Evolutionary conservation across 2,329 filamentous ascomycete genomes (phyloP).

Genomic region (Cyclaneusma minus): DNA sequence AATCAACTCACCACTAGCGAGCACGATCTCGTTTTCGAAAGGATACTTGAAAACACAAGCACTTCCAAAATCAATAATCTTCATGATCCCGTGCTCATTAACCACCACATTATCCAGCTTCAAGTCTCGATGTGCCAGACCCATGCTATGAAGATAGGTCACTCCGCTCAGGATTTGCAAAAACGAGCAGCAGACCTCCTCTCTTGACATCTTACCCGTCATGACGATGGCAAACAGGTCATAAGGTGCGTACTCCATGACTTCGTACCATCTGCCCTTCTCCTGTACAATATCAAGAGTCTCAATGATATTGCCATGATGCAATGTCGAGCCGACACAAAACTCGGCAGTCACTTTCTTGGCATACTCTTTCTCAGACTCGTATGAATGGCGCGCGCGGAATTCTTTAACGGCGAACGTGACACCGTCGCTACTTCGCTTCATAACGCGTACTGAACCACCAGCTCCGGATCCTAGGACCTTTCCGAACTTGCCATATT

Average conservation of each 20-base stretch:
- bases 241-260: conserved; percentile 96
- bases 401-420: conserved; percentile 99
- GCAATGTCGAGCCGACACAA: conserved; percentile 89
- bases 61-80: conserved; percentile 97
- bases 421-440: conserved; percentile 77
- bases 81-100: conserved; percentile 94
- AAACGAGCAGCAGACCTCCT: conserved; percentile 83
- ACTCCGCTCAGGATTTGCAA: conserved; percentile 91
- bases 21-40: conserved; percentile 77
- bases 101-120: conserved; percentile 98
- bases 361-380: conserved; percentile 87
- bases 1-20: conserved; percentile 54
- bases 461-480: conserved; percentile 88
- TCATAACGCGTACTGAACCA: conserved; percentile 87
- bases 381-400: conserved; percentile 77
- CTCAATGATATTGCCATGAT: conserved; percentile 97
- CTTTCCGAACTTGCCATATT: conserved; percentile 91
- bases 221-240: conserved; percentile 97
- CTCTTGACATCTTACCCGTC: conserved; percentile 91
- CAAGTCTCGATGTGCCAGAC: conserved; percentile 82
- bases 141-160: conserved; percentile 88
- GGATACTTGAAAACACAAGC: conserved; percentile 95
- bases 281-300: conserved; percentile 94
- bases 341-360: conserved; percentile 98
- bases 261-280: conserved; percentile 88